Base-by-base conservation (phyloP, 1,284 basidiomycete species). In the Omphalotus olearius region DNA sequence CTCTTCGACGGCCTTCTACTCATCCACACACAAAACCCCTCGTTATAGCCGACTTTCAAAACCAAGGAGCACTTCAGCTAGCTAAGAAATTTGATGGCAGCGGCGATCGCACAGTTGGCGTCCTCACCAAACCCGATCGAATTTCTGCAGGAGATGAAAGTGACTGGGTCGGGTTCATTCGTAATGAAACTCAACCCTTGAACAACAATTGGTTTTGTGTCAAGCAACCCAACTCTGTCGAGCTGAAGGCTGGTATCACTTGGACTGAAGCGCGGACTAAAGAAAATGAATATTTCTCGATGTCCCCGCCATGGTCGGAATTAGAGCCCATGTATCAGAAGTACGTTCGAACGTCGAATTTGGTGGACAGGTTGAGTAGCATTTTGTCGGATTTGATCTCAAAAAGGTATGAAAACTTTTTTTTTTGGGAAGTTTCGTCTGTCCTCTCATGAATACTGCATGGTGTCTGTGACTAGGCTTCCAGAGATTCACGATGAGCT, bases 41-140 rank as follows among this genome's bases (percentile, higher is more conserved):
- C 11, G 5, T 6, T 33, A 7, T 55, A 89, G 87, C 82, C 54
- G 88, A 90, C 50, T 83, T 83, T n/a, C 82, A 88, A 55, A 89
- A 87, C 41, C 86, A 90, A 63, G 80, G 78, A 0, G 85, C 84
- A 0, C 76, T 82, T 47, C 65, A 73, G 17, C 66, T 89, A 0
- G 79, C 84, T 0, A 80, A 78, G 49, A 52, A 70, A 3, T 65
- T 76, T 41, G 86, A 89, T 59, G 77, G 77, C 0, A 65, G 76
- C 0, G 85, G 86, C 0, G 72, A 73, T 49, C 72, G 86, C 2
- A 91, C 87, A 0, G 83, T 90, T 23, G 87, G 88, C 51, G 88
- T 91, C 14, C 71, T 91, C n/a, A 91, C 88, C 0, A 91, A 91
- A 61, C 85, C 88, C 0, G 89, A 91, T 60, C 79, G 82, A 3